Evolutionary conservation across 2,329 filamentous ascomycete species (phyloP), one percentile per base, ranked within the genome.

Genomic region (Coniochaeta pulveracea): DNA sequence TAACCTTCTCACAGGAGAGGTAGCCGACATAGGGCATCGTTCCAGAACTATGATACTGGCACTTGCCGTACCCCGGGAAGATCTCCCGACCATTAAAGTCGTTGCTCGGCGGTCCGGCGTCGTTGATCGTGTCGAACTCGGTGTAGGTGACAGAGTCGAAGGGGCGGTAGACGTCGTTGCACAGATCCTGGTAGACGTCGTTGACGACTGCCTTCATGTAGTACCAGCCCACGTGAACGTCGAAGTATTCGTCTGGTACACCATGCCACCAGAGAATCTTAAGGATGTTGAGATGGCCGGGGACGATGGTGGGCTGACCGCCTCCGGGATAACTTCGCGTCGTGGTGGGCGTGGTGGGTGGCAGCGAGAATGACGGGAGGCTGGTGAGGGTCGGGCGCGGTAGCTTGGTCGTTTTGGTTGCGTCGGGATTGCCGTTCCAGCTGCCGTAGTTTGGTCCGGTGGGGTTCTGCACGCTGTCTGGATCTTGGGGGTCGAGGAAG

Each of bases 401-500:
- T 23, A 8, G 8, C 8, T 8, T 23, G 8, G 21, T 8, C 21
- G n/a, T 8, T 8, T 8, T 10, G 15, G 16, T 17, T 29, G 14
- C 7, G 11, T 16, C 14, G 3, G 6, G 17, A 18, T 31, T 19
- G n/a, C 31, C 36, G 15, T 34, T 19, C 34, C 37, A 39, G 24
- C 35, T 32, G 25, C 23, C 24, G 19, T 39, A 34, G 26, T 39
- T 34, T 3, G 34, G 31, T 6, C 22, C 18, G 10, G 18, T 9
- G 1, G 37, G 34, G 14, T 39, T 39, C 34, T 39, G 37, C 17
- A 39, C 37, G 21, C 37, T 37, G 37, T 37, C 31, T 1, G 37
- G 37, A 19, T 39, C 30, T 8, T 24, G 31, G 10, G 37, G 37
- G 32, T 37, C 37, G 10, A 39, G n/a, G 31, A 39, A 39, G 28